Percentiles rank a stretch among this genome's conserved stretches.
Evolutionary conservation across 768 basidiomycete genomes (phyloP).

Genomic region (Rhodotorula paludigena): DNA sequence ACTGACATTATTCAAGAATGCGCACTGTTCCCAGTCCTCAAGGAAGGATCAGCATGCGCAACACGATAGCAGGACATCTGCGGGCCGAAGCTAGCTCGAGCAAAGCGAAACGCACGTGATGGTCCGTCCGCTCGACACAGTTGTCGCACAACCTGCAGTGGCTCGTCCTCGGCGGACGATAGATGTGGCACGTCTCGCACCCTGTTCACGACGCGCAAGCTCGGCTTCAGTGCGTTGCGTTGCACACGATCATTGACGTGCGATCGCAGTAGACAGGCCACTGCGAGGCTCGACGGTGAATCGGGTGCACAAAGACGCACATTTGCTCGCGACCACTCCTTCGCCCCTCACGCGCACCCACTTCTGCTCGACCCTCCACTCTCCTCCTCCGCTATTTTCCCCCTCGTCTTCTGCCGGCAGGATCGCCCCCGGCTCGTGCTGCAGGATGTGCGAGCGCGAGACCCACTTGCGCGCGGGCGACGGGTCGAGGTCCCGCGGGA

Average conservation of each 20-base stretch:
- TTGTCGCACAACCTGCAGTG: constrained; percentile 99
- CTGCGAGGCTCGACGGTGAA: too few species aligned
- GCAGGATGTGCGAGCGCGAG: neutral
- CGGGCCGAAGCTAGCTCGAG: too few species aligned
- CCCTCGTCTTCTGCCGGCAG: too few species aligned
- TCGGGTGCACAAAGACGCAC: constrained; percentile 10
- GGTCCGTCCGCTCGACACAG: constrained; percentile 92
- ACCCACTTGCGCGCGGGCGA: constrained; percentile 50
- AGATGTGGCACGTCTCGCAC: constrained; percentile 89
- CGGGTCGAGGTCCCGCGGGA: constrained; percentile 80
- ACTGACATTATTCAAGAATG: constrained; percentile 63
- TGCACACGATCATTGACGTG: too few species aligned
- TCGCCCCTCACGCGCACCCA: constrained; percentile 61
- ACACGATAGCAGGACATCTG: too few species aligned
- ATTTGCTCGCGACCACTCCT: constrained; percentile 50
- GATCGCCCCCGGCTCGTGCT: constrained; percentile 55
- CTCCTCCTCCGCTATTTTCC: too few species aligned
- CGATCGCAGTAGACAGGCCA: too few species aligned
- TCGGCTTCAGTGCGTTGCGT: neutral
- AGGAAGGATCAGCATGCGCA: neutral
- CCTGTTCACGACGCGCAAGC: constrained; percentile 45
- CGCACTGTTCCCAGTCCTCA: constrained; percentile 44
- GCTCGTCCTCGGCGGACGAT: constrained; percentile 86
- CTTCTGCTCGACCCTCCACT: constrained; percentile 20
- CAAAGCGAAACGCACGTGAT: constrained; percentile 68